phyloP scores from a whole-genome alignment of 768 basidiomycete species.

The Polyporus arcularius region DNA sequence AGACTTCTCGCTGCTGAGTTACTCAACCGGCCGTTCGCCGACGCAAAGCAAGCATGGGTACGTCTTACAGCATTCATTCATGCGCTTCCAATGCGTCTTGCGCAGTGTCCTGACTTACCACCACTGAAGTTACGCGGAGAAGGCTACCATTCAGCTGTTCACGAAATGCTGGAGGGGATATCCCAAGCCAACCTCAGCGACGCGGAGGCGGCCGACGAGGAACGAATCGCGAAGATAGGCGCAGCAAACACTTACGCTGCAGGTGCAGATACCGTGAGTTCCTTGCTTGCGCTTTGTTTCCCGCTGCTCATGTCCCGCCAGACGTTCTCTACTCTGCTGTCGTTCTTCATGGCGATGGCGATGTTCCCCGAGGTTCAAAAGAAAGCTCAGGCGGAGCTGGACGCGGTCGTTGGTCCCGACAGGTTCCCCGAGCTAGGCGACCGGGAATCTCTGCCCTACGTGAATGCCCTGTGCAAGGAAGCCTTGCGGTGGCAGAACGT shows the following conservation, averaged over 20 bases:
- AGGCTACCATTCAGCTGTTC: background rate
- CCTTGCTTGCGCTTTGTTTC: too few species aligned
- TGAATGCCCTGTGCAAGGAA: conserved; percentile 34
- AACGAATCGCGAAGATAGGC: background rate
- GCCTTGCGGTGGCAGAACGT: conserved; percentile 8
- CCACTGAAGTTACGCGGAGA: background rate
- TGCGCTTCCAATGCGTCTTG: too few species aligned
- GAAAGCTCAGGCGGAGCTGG: conserved; percentile 35
- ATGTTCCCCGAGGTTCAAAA: conserved; percentile 28
- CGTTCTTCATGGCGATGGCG: conserved; percentile 14
- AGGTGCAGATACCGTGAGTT: background rate
- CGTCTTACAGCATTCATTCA: background rate
- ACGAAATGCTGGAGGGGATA: conserved; percentile 1
- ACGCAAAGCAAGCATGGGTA: background rate
- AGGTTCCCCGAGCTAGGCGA: conserved; percentile 26
- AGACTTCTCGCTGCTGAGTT: background rate
- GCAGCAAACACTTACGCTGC: background rate
- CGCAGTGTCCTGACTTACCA: too few species aligned
- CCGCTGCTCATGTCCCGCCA: background rate
- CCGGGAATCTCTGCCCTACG: conserved; percentile 21
- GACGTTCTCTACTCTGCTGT: conserved; percentile 1
- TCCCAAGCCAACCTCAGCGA: background rate
- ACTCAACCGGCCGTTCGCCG: background rate
- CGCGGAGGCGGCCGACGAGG: background rate
- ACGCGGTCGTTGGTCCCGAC: conserved; percentile 35